Percentiles rank a stretch among this genome's conserved stretches.
Conservation (phyloP, 1,139 yeast species). For the Taphrina wiesneri region DNA sequence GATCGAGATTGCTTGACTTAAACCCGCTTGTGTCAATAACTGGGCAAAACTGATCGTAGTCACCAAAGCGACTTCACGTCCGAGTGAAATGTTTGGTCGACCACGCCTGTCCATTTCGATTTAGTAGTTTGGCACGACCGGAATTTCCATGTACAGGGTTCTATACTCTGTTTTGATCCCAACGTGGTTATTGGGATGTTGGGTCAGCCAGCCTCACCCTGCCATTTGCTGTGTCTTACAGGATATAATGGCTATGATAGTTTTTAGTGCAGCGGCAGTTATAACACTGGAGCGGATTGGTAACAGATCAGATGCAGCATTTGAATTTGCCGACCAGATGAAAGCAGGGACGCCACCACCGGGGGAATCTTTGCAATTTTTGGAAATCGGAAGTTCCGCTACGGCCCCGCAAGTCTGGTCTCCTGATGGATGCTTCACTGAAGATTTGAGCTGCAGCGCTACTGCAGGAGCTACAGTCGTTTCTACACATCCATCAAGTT, state of each 20-base stretch:
- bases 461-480: too few species aligned
- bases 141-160: too few species aligned
- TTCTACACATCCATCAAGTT: too few species aligned
- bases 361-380: not conserved
- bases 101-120: not conserved
- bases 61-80: conserved; percentile 44
- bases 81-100: conserved; percentile 1
- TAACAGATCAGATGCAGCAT: not conserved
- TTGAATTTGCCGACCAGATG: not conserved
- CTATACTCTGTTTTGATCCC: too few species aligned
- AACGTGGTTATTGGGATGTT: too few species aligned
- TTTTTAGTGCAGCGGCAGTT: not conserved
- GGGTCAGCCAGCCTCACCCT: too few species aligned
- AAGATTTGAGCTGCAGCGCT: not conserved
- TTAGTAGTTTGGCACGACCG: too few species aligned
- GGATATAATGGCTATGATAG: not conserved
- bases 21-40: conserved; percentile 55
- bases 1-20: conserved; percentile 53
- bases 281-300: not conserved
- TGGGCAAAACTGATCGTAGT: conserved; percentile 51
- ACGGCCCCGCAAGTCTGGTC: not conserved
- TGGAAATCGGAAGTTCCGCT: not conserved
- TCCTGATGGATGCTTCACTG: not conserved
- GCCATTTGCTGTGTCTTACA: not conserved
- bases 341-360: not conserved